Evolutionary conservation across 208 protist genomes (phyloP).

Genomic region (Histomonas meleagridis): DNA sequence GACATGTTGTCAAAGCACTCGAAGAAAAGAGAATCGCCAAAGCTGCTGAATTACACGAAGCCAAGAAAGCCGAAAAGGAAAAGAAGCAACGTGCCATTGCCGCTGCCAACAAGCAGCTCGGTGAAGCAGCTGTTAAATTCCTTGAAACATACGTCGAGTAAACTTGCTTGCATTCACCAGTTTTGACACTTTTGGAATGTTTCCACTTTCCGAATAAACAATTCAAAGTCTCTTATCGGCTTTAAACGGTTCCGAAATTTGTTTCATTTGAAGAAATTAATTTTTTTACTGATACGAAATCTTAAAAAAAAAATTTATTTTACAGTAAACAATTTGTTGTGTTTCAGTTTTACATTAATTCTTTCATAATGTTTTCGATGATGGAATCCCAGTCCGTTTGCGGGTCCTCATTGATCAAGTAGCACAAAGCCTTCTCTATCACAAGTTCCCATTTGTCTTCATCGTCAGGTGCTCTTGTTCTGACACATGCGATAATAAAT

Average conservation of each 20-base stretch:
- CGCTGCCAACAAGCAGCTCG: constrained; percentile 2
- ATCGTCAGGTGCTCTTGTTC: neutral
- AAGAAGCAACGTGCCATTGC: neutral
- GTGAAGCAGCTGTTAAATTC: neutral
- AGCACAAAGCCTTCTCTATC: neutral
- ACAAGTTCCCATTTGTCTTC: neutral
- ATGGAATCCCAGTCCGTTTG: neutral
- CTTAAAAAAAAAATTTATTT: too few relatives aligned
- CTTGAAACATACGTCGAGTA: constrained; percentile 1
- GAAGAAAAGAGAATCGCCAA: constrained; percentile 67
- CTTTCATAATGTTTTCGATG: neutral
- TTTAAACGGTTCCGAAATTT: too few relatives aligned
- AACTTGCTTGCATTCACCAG: too few relatives aligned
- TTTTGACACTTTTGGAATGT: too few relatives aligned
- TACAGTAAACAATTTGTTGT: too few relatives aligned
- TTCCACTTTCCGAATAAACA: too few relatives aligned
- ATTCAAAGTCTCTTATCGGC: too few relatives aligned
- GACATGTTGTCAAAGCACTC: constrained; percentile 59
- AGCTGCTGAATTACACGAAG: neutral
- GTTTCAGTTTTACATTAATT: neutral
- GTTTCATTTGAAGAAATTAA: too few relatives aligned
- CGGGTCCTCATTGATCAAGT: neutral
- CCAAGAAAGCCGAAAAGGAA: neutral
- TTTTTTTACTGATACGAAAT: too few relatives aligned
- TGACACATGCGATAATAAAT: neutral